phyloP scores from a whole-genome alignment of 192 early-diverging fungal species.

The Entomortierella lignicola region DNA sequence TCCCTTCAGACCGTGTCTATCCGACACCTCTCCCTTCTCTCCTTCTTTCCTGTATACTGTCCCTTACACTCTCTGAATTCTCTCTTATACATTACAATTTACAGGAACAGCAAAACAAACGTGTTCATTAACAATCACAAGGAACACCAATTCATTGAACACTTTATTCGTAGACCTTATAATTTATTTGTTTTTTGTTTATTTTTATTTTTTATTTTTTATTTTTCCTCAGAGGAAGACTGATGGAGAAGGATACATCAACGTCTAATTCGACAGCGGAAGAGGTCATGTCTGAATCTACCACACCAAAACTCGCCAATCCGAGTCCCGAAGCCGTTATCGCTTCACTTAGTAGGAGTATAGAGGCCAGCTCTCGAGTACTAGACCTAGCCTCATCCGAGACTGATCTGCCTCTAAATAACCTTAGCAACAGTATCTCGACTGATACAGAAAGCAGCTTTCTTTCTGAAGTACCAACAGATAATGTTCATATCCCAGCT shows the following conservation, averaged over 20 bases:
- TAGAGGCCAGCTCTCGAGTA: background rate
- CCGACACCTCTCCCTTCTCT: too few relatives aligned
- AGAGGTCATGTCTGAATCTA: slow-evolving; percentile 3
- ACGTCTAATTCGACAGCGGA: slow-evolving; percentile 3
- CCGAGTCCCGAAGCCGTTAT: slow-evolving; percentile 5
- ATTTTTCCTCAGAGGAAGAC: background rate
- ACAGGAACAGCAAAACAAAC: too few relatives aligned
- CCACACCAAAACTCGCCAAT: background rate
- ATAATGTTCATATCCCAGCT: background rate
- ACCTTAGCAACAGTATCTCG: background rate
- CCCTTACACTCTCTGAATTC: too few relatives aligned
- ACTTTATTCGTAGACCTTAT: too few relatives aligned
- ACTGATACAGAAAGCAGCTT: background rate
- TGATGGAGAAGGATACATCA: slow-evolving; percentile 7
- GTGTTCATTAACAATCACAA: too few relatives aligned
- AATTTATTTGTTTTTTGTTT: too few relatives aligned
- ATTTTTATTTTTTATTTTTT: too few relatives aligned
- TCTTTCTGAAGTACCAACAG: background rate
- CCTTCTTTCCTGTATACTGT: too few relatives aligned
- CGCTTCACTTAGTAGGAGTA: slow-evolving; percentile 1
- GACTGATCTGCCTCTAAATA: background rate
- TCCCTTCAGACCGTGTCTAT: too few relatives aligned
- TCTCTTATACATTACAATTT: too few relatives aligned
- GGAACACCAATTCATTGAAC: too few relatives aligned
- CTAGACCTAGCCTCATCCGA: background rate